Percentiles rank a stretch among this genome's conserved stretches.
These are phyloP conservation scores for Rhodosporidiobolus sp. DNA, from an alignment of 768 basidiomycete genomes.

Conservation along the genomic window DNA sequence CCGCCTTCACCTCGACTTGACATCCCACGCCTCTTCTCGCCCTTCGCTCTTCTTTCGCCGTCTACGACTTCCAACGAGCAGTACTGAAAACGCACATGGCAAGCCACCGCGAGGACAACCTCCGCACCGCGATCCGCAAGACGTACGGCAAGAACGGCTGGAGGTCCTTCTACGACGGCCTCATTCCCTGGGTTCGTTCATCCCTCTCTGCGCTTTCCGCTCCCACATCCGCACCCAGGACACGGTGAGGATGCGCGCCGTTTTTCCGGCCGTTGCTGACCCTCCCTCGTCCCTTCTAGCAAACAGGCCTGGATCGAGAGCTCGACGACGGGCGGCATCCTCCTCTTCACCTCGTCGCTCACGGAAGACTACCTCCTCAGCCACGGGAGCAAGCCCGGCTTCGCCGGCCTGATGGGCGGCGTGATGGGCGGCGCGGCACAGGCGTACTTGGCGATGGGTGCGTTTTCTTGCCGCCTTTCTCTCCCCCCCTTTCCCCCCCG, in stretches of 20 bases:
- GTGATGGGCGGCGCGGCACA: conserved; percentile 96
- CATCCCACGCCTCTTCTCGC: no score
- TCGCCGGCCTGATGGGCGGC: conserved; percentile 85
- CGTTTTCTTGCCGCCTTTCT: neutral
- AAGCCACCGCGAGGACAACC: conserved; percentile 83
- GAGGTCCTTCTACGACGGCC: conserved; percentile 88
- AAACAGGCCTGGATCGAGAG: conserved; percentile 89
- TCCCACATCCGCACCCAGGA: neutral
- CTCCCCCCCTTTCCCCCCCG: neutral
- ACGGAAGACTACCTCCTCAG: conserved; percentile 65
- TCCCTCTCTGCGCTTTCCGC: neutral
- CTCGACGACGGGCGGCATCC: conserved; percentile 91
- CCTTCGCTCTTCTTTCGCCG: no score
- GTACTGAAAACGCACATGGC: conserved; percentile 99
- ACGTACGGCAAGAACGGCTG: conserved; percentile 88
- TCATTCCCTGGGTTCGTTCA: conserved; percentile 75
- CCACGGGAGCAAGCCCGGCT: conserved; percentile 71
- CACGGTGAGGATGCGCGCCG: no score
- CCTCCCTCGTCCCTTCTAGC: neutral
- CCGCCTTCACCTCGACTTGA: neutral
- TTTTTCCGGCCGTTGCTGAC: neutral
- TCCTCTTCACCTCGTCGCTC: conserved; percentile 90
- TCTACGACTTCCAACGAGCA: no score
- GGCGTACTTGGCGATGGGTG: conserved; percentile 96
- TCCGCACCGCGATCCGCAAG: conserved; percentile 74